Evolutionary conservation across 2,329 filamentous ascomycete genomes (phyloP).

Genomic region (Aspergillus pseudonomiae): DNA sequence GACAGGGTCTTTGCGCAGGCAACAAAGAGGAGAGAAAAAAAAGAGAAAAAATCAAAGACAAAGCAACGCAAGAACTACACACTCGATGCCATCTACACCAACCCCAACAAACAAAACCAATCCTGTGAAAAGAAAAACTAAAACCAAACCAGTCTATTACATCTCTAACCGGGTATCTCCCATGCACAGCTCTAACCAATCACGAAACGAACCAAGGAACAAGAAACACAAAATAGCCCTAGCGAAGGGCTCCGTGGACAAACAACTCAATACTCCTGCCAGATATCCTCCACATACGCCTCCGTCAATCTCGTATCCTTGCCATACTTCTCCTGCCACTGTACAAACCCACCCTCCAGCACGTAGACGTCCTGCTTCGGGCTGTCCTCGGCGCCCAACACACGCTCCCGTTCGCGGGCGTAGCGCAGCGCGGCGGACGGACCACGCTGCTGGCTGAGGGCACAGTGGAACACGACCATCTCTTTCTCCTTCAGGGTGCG

Average conservation of each 20-base stretch:
- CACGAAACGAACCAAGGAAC: background rate
- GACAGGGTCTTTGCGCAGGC: background rate
- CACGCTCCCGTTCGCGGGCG: conserved; percentile 61
- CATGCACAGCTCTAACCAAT: background rate
- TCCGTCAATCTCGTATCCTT: conserved; percentile 80
- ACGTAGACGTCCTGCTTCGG: conserved; percentile 74
- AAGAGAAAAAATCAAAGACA: background rate
- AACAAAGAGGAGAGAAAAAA: background rate
- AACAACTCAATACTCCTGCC: conserved; percentile 58
- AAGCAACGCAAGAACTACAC: background rate
- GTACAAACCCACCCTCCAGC: conserved; percentile 79
- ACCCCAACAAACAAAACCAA: background rate
- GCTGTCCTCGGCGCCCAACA: conserved; percentile 46
- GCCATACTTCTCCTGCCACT: conserved; percentile 84
- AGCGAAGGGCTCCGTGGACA: background rate
- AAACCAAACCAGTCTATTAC: background rate
- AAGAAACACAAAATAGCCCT: background rate
- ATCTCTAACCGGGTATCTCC: conserved; percentile 6
- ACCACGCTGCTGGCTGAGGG: conserved; percentile 85
- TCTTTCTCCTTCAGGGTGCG: conserved; percentile 75
- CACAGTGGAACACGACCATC: conserved; percentile 91
- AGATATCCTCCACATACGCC: conserved; percentile 81
- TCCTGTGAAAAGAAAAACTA: background rate
- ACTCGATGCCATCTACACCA: background rate
- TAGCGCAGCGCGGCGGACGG: conserved; percentile 83